Base-by-base conservation (phyloP, 768 basidiomycete species). In the Solioccasus polychromus region DNA sequence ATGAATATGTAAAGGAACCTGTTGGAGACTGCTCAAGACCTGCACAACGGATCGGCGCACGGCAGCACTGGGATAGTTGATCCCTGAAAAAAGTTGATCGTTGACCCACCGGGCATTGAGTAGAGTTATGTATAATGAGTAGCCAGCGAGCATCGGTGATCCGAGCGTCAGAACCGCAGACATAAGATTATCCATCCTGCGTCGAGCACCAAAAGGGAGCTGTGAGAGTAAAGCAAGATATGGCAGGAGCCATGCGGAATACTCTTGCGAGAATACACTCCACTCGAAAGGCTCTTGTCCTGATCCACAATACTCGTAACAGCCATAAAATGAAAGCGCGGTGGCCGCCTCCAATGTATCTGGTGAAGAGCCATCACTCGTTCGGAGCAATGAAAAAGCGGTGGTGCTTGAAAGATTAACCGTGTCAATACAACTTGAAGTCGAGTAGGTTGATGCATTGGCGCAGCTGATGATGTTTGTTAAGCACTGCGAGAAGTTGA, bases 201-300 rank as follows among this genome's bases (percentile, higher is more conserved):
- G 66, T 10, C 52, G 60, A 24, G 69, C 64, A 8, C 74, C 74
- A 20, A 75, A 78, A 0, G 75, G 77, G n/a, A 78, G 68, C 37
- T 75, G 75, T 0, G 75, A 74, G 17, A 77, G 59, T 8, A 78
- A 48, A 1, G 76, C 73, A 12, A 78, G 66, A 65, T 72, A 76
- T 7, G 76, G 76, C 6, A 78, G 44, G 2, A 78, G 60, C 76
- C 76, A 78, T 0, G 73, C 52, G 10, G 65, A 62, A 52, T 71
- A 75, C 36, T 72, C 61, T 35, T 71, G 70, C 0, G 63, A 39
- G 39, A 62, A 64, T 3, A 19, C 25, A 2, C 15, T n/a, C 60
- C 60, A 62, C 9, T n/a, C 25, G n/a, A 62, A 64, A 11, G 50
- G 17, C 9, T 50, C 42, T 8, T 50, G 42, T 1, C 42, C 37